These are phyloP conservation scores for Moelleriella libera DNA, from an alignment of 2,329 filamentous ascomycete species.

Conservation along the genomic window DNA sequence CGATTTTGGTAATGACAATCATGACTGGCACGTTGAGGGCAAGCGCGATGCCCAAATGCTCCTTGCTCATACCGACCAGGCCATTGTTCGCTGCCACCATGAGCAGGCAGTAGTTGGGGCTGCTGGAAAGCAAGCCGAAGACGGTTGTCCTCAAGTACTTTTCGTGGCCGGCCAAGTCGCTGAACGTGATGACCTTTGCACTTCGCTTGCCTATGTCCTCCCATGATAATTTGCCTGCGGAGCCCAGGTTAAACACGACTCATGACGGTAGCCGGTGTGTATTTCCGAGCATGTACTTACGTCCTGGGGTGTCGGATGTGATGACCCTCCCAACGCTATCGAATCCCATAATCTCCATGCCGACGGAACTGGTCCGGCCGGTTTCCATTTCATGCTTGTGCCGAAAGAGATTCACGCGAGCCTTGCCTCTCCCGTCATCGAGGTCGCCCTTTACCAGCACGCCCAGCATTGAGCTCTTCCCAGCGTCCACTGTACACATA, in stretches of 20 bases:
- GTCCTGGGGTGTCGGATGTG: conserved; percentile 65
- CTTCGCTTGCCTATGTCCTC: conserved; percentile 93
- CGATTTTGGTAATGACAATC: conserved; percentile 96
- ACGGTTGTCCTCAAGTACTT: conserved; percentile 91
- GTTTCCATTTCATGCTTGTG: conserved; percentile 98
- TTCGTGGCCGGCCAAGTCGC: conserved; percentile 90
- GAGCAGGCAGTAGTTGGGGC: conserved; percentile 90
- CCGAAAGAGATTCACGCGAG: conserved; percentile 87
- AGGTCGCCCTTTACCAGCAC: conserved; percentile 91
- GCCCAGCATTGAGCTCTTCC: conserved; percentile 91
- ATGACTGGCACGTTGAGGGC: conserved; percentile 95
- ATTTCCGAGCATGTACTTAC: conserved; percentile 34
- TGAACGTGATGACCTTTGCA: conserved; percentile 94
- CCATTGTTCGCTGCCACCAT: conserved; percentile 99
- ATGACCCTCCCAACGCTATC: conserved; percentile 76
- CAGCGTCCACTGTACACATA: conserved; percentile 58
- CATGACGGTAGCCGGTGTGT: no score
- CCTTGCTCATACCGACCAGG: conserved; percentile 94
- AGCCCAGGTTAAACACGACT: no score
- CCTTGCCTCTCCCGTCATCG: conserved; percentile 86
- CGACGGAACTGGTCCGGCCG: conserved; percentile 87
- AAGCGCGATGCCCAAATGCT: conserved; percentile 88
- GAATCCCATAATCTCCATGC: conserved; percentile 98
- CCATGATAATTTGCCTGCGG: conserved; percentile 60
- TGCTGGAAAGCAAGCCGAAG: conserved; percentile 85